Conservation (phyloP, 805 yeast genomes). For the Metschnikowia kofuensis region DNA sequence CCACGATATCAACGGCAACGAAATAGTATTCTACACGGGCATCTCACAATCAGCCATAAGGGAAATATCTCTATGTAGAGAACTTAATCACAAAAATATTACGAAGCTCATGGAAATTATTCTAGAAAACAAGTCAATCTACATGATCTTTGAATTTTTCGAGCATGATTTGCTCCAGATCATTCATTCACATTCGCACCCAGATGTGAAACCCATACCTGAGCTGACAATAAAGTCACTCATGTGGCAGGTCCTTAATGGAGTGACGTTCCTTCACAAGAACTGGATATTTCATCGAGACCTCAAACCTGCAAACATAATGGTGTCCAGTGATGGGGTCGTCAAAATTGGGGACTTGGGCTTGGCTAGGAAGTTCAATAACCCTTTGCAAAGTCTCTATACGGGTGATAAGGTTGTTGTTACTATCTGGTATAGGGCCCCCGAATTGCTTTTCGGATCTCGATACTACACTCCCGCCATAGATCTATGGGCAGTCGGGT, state of each 20-base stretch:
- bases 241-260: conserved; percentile 89
- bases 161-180: conserved; percentile 94
- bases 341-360: conserved; percentile 96
- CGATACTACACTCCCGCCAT: conserved; percentile 91
- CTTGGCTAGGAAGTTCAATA: conserved; percentile 80
- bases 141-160: conserved; percentile 94
- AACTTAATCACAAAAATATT: conserved; percentile 74
- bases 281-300: conserved; percentile 97
- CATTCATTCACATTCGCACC: conserved; percentile 91
- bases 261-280: conserved; percentile 87
- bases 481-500: conserved; percentile 95
- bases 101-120: conserved; percentile 79
- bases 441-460: conserved; percentile 86
- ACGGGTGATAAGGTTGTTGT: conserved; percentile 95
- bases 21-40: conserved; percentile 85
- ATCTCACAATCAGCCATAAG: conserved; percentile 94
- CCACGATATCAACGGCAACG: conserved; percentile 67
- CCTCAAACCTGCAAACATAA: conserved; percentile 94
- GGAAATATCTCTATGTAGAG: conserved; percentile 94
- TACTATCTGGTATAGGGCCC: conserved; percentile 96
- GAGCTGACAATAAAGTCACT: conserved; percentile 77
- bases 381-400: conserved; percentile 81
- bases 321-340: conserved; percentile 87
- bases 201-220: conserved; percentile 76
- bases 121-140: conserved; percentile 83